Conservation (phyloP, 2,329 filamentous ascomycete species). For the Alternaria tenuissima region DNA sequence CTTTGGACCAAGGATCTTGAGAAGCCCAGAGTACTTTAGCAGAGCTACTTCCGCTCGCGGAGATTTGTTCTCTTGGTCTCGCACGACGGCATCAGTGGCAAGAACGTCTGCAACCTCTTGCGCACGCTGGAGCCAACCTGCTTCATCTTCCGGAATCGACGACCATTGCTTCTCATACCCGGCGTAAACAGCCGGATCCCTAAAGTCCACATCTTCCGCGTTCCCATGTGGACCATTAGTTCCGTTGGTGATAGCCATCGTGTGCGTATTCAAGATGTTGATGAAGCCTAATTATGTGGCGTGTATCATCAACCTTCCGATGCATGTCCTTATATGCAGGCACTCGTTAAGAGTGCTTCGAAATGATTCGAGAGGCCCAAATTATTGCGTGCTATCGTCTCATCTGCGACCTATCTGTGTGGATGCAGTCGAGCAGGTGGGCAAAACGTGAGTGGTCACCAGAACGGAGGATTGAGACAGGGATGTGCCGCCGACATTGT, state of each 20-base stretch:
- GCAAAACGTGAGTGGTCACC: background rate
- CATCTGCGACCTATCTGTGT: background rate
- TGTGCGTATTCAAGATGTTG: background rate
- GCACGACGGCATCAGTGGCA: conserved; percentile 56
- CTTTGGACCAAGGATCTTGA: conserved; percentile 60
- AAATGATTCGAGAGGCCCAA: background rate
- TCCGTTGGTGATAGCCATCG: conserved; percentile 22
- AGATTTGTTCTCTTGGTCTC: conserved; percentile 63
- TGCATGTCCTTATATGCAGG: conserved; percentile 1
- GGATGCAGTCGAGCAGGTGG: background rate
- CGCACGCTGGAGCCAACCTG: conserved; percentile 59
- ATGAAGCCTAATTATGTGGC: background rate
- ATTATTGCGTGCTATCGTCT: conserved; percentile 13
- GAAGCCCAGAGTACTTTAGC: conserved; percentile 61
- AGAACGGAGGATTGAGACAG: background rate
- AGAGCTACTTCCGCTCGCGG: conserved; percentile 61
- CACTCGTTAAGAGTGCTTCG: background rate
- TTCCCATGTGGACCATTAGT: conserved; percentile 17
- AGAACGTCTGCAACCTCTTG: conserved; percentile 61
- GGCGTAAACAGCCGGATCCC: conserved; percentile 53
- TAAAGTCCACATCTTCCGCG: conserved; percentile 19
- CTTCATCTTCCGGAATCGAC: conserved; percentile 51
- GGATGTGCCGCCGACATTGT: background rate
- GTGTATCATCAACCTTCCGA: background rate
- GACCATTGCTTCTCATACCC: conserved; percentile 51